A percentile compares a stretch with the other conserved stretches of the same genome.
Evolutionary conservation across 306 rosid genomes (phyloP).

Genomic region (Cucumis melo): DNA sequence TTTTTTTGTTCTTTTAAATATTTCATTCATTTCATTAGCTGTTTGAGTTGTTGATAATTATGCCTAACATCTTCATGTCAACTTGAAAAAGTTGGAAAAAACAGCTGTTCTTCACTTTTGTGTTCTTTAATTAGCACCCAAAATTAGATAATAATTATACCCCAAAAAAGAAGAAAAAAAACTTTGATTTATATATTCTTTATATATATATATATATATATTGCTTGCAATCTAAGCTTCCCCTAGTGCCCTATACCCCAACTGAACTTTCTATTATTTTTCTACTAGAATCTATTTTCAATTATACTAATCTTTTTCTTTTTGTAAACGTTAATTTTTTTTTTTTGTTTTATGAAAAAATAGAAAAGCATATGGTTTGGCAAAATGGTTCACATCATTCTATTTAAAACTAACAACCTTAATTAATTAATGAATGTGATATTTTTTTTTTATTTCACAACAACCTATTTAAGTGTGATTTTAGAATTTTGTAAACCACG

Average conservation of each 20-base stretch:
- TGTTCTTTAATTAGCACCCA: background rate
- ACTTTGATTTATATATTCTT: background rate
- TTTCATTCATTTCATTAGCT: background rate
- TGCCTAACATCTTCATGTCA: background rate
- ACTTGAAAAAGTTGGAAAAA: background rate
- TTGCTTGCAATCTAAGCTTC: constrained; percentile 4
- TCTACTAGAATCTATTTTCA: background rate
- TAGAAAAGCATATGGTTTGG: background rate
- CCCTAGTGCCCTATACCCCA: background rate
- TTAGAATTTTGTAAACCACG: background rate
- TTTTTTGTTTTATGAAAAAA: too few species aligned
- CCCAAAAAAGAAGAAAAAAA: background rate
- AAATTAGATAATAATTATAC: background rate
- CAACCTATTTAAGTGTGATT: background rate
- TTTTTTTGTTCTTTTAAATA: too few species aligned
- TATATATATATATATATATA: too few species aligned
- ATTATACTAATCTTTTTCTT: background rate
- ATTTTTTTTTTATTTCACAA: background rate
- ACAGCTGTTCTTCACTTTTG: constrained; percentile 7
- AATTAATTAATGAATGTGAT: background rate
- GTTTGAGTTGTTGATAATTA: background rate
- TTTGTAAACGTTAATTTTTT: background rate
- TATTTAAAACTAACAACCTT: background rate
- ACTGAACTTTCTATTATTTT: background rate
- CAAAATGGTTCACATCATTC: background rate